Base-by-base conservation (phyloP, 2,329 filamentous ascomycete species). In the Claviceps capensis region DNA sequence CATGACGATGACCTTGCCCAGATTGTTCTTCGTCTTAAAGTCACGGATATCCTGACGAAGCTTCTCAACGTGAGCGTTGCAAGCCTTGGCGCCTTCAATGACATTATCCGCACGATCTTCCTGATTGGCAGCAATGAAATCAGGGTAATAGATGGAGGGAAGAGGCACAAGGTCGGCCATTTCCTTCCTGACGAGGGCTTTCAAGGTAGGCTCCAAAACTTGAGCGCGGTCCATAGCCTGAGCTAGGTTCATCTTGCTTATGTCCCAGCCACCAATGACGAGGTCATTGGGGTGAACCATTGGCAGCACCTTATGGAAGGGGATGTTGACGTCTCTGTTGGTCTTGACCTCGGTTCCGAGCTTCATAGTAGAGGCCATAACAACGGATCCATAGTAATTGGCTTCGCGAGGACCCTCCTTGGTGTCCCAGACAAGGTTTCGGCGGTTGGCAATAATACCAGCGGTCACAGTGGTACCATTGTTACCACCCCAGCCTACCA, bases 91-190 rank as follows among this genome's bases (percentile, higher is more conserved):
- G 50, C 93, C 93, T 56, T 85, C 73, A 48, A 97, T 69, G 57
- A 95, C 64, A 63, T 98, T 97, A 73, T 98, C 89, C 58, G 91
- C 93, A 63, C 93, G 86, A 65, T 90, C 89, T 69, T 93, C 90
- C 74, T 98, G 93, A 75, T 98, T 98, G 67, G 93, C 87, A 59
- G 93, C 93, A 65, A 98, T 98, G 76, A 98, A 98, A 72, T 97
- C 93, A 1, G 93, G 93, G 70, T 98, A 98, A 80, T 98, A 98
- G 72, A 97, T 86, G 70, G 86, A 91, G 23, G 89, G 91, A 57
- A 97, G 80, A 34, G 93, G 93, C 61, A 84, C 83, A 82, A 97
- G 86, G 61, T 76, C 75, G 55, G 82, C 74, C 89, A 97, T 91
- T 73, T 97, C 88, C 78, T 97, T 95, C 72, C 82, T 84, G 62